Conservation (phyloP, 140 eudicot genomes). For the Oenanthe javanica region DNA sequence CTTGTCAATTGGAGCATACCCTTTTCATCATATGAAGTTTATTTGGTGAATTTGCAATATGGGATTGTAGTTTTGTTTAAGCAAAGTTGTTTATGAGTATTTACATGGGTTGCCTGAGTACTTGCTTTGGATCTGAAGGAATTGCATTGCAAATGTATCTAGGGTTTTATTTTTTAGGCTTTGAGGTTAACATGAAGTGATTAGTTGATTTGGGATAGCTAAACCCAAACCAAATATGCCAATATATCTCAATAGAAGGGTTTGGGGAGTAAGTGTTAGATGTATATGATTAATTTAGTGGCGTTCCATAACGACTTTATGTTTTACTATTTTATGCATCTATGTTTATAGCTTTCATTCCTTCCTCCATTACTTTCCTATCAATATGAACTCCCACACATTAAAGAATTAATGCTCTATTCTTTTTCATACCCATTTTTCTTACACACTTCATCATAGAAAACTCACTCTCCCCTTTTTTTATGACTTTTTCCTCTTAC, state of each 20-base stretch:
- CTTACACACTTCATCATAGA: too few species aligned
- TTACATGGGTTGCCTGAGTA: background rate
- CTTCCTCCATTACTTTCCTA: too few species aligned
- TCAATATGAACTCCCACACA: too few species aligned
- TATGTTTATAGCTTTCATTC: too few species aligned
- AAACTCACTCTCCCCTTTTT: too few species aligned
- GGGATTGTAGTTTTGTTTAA: background rate
- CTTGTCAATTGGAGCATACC: background rate
- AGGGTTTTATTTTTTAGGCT: background rate
- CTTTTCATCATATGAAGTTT: background rate
- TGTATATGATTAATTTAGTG: background rate
- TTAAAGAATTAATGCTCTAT: too few species aligned
- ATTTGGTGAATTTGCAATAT: background rate
- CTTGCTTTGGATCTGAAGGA: background rate
- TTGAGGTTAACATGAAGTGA: background rate
- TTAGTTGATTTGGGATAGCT: background rate
- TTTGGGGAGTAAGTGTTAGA: background rate
- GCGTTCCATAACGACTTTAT: background rate
- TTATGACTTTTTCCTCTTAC: background rate
- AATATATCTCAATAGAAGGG: background rate
- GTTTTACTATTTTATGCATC: background rate
- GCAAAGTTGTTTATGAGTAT: background rate
- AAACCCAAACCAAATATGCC: background rate
- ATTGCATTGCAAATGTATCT: background rate
- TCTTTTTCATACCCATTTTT: too few species aligned